A percentile compares a stretch with the other conserved stretches of the same genome.
Conservation (phyloP, 805 yeast species). For the Kodamaea laetipori region DNA sequence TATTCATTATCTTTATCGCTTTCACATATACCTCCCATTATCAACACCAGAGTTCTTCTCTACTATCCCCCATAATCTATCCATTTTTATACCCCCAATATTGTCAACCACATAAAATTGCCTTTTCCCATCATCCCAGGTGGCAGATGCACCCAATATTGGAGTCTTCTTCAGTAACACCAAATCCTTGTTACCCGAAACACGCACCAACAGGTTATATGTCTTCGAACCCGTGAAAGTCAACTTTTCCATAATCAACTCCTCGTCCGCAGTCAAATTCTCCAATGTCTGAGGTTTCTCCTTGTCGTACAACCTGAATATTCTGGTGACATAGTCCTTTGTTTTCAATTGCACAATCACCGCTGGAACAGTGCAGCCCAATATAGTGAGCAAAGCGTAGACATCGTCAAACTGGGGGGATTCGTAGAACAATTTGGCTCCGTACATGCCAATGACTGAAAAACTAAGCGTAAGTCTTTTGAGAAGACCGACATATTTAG, state of each 20-base stretch:
- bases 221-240: slow-evolving; percentile 66
- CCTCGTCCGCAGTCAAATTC: slow-evolving; percentile 61
- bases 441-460: slow-evolving; percentile 59
- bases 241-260: slow-evolving; percentile 66
- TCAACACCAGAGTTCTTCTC: slow-evolving; percentile 67
- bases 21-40: slow-evolving; percentile 58
- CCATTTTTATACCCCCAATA: slow-evolving; percentile 81
- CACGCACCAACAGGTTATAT: slow-evolving; percentile 59
- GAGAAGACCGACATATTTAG: slow-evolving; percentile 60
- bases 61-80: slow-evolving; percentile 80
- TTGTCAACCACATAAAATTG: slow-evolving; percentile 66
- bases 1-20: no score
- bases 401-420: slow-evolving; percentile 56
- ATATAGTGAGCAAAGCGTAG: slow-evolving; percentile 45
- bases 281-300: slow-evolving; percentile 66
- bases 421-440: slow-evolving; percentile 58
- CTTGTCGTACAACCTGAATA: slow-evolving; percentile 68
- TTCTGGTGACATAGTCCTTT: slow-evolving; percentile 67
- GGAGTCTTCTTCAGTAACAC: slow-evolving; percentile 32
- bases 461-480: slow-evolving; percentile 65
- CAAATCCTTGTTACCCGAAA: slow-evolving; percentile 39
- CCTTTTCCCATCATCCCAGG: slow-evolving; percentile 43
- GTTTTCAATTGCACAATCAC: slow-evolving; percentile 52
- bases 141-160: slow-evolving; percentile 28
- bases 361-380: slow-evolving; percentile 59